These are phyloP conservation scores for Sanghuangporus baumii DNA, from an alignment of 1,284 basidiomycete species.

Conservation along the genomic window DNA sequence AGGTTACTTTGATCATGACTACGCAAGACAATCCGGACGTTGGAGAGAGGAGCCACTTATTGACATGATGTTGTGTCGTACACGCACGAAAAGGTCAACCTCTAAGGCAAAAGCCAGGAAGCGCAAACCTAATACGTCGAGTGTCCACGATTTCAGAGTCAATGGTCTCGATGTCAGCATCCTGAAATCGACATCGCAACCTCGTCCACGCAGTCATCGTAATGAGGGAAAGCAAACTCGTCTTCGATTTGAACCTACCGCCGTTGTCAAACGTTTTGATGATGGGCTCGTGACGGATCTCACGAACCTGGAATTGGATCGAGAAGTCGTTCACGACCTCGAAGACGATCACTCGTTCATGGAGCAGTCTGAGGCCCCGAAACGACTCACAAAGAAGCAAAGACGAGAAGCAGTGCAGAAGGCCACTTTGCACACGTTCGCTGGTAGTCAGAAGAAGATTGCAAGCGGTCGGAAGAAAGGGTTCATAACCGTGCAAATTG, in stretches of 20 bases:
- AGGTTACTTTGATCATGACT: conserved; percentile 27
- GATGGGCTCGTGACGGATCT: neutral
- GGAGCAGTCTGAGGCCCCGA: neutral
- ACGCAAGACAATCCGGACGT: conserved; percentile 14
- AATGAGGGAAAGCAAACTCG: conserved; percentile 12
- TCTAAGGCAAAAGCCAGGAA: conserved; percentile 14
- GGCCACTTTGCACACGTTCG: conserved; percentile 28
- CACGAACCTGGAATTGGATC: neutral
- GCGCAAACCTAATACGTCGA: neutral
- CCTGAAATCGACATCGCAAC: neutral
- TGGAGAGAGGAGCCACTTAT: conserved; percentile 41
- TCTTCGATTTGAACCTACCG: conserved; percentile 10
- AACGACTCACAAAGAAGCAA: conserved; percentile 10
- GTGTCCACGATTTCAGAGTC: conserved; percentile 7
- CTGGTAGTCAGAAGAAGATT: conserved; percentile 25
- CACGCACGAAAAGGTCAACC: conserved; percentile 27
- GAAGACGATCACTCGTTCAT: neutral
- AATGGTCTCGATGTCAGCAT: conserved; percentile 10
- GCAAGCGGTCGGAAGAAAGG: conserved; percentile 30
- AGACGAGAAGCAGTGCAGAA: conserved; percentile 16
- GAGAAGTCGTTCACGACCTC: neutral
- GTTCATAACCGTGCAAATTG: conserved; percentile 25
- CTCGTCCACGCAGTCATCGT: neutral
- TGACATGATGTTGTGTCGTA: conserved; percentile 52
- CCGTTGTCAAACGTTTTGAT: neutral